Base-by-base conservation (phyloP, 768 basidiomycete genomes). In the Russula griseocarnosa region DNA sequence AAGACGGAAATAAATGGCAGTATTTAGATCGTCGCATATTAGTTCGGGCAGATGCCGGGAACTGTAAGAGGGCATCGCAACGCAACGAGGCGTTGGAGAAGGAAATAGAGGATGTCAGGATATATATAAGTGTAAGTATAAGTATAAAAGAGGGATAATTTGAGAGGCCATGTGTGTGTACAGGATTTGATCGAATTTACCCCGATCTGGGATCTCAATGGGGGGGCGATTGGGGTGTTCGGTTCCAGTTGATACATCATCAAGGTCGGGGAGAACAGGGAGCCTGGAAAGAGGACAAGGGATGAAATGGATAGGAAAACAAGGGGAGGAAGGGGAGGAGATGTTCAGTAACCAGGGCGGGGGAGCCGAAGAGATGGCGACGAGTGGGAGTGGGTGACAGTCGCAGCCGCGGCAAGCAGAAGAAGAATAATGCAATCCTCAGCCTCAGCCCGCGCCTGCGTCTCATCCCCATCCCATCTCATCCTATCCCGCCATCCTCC, bases 61-160 rank as follows among this genome's bases (percentile, higher is more conserved):
- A n/a, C n/a, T n/a, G n/a, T n/a, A n/a, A n/a, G n/a, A n/a, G n/a
- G n/a, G n/a, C n/a, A n/a, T n/a, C n/a, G n/a, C n/a, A 44, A 10
- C 44, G 44, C 38, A 34, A 46, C 20, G 42, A 44, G 30, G 30
- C 30, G 28, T 30, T 30, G 28, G 5, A 30, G 5, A 30, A 5
- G 28, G 28, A 30, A 30, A 30, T 44, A 28, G 28, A 14, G 49
- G 7, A 18, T 24, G 49, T 14, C 49, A 26, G 49, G 7, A 13
- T 13, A 13, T 32, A n/a, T n/a, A n/a, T n/a, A n/a, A n/a, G n/a
- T n/a, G n/a, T n/a, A n/a, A n/a, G n/a, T n/a, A 54, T 61, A 47
- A 36, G 60, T 61, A 54, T 49, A 46, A 49, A 61, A 61, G 60
- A 49, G 44, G 60, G 53, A 55, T 61, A 61, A 61, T 38, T 61